Conservation (phyloP, 2,329 filamentous ascomycete species). For the Stagonosporopsis chrysanthemi region DNA sequence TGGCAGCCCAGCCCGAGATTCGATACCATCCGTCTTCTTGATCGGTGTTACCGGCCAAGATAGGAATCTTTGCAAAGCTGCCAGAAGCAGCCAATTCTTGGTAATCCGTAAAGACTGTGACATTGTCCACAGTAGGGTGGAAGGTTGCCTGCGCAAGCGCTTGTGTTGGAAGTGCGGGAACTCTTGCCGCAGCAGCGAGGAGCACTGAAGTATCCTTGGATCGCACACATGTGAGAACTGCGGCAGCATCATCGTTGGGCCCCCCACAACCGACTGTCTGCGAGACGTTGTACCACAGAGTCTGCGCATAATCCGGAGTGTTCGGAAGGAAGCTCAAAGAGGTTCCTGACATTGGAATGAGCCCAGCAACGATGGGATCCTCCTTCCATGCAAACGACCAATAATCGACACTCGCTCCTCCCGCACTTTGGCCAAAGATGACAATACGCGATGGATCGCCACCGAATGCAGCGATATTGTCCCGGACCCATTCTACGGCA, state of each 20-base stretch:
- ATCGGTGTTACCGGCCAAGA: slow-evolving; percentile 35
- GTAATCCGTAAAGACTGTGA: slow-evolving; percentile 42
- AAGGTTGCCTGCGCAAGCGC: slow-evolving; percentile 39
- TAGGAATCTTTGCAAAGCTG: slow-evolving; percentile 34
- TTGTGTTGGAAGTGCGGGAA: slow-evolving; percentile 36
- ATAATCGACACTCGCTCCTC: slow-evolving; percentile 55
- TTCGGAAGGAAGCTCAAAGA: slow-evolving; percentile 44
- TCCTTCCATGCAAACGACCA: slow-evolving; percentile 57
- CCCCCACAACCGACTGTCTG: slow-evolving; percentile 48
- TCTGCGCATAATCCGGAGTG: slow-evolving; percentile 34
- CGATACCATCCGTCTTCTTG: slow-evolving; percentile 40
- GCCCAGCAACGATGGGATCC: slow-evolving; percentile 59
- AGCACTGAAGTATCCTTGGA: slow-evolving; percentile 30
- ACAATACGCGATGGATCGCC: slow-evolving; percentile 50
- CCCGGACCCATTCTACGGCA: slow-evolving; percentile 50
- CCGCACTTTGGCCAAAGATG: slow-evolving; percentile 52
- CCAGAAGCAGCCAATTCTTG: slow-evolving; percentile 31
- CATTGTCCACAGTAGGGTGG: slow-evolving; percentile 41
- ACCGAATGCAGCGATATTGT: slow-evolving; percentile 53
- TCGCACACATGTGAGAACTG: slow-evolving; percentile 50
- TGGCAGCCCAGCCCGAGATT: slow-evolving; percentile 32
- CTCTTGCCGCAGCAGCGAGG: slow-evolving; percentile 38
- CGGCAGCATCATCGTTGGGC: slow-evolving; percentile 26
- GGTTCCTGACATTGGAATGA: slow-evolving; percentile 59
- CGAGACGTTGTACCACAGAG: slow-evolving; percentile 49